Evolutionary conservation across 306 rosid genomes (phyloP).

Genomic region (Ormosia emarginata): DNA sequence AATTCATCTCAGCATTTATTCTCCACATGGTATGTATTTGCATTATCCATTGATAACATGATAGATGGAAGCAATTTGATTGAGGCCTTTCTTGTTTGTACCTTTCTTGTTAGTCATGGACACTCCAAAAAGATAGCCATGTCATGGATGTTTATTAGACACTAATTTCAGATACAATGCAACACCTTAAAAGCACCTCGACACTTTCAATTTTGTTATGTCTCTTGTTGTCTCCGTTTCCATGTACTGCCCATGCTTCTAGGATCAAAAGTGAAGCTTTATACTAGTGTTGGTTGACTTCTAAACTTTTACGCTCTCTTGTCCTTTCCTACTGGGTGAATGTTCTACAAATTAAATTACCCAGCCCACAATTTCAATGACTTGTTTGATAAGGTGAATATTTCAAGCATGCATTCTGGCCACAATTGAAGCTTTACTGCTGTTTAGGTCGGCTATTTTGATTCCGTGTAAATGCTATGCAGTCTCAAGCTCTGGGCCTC

Average conservation of each 20-base stretch:
- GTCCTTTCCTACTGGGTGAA: neutral
- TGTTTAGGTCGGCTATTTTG: neutral
- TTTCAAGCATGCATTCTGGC: neutral
- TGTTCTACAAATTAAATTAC: neutral
- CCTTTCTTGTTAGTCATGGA: neutral
- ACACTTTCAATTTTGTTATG: too few species aligned
- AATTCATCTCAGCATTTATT: conserved; percentile 96
- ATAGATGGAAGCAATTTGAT: conserved; percentile 2
- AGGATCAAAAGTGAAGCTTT: neutral
- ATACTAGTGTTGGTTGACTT: neutral
- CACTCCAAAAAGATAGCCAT: too few species aligned
- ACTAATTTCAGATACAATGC: too few species aligned
- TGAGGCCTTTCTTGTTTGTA: neutral
- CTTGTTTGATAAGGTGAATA: neutral
- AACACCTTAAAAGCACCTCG: too few species aligned
- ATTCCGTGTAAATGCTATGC: neutral
- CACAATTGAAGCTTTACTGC: neutral
- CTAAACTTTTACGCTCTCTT: too few species aligned
- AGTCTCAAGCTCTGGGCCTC: neutral
- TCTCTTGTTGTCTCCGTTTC: neutral
- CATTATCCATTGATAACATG: conserved; percentile 3
- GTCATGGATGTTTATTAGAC: too few species aligned
- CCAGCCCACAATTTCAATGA: neutral
- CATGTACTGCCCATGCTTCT: neutral
- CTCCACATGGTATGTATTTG: conserved; percentile 82